Conservation (phyloP, 306 rosid genomes). For the Castanea mollissima region DNA sequence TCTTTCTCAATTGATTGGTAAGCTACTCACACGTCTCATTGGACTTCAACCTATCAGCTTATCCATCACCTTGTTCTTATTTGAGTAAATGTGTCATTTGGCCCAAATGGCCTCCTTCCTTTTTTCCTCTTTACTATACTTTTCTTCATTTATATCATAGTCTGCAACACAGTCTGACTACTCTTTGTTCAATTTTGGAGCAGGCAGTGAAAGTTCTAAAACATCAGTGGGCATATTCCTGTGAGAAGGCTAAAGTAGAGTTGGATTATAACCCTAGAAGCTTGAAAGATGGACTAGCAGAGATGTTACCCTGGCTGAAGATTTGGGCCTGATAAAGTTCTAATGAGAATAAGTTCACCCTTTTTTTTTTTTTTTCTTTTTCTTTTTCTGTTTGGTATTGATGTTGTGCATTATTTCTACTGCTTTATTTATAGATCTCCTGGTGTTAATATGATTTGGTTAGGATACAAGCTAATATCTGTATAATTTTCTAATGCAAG, state of each 20-base stretch:
- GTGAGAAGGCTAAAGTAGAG: slow-evolving; percentile 51
- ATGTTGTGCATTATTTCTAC: neutral
- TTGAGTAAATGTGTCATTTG: neutral
- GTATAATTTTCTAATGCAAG: too few species aligned
- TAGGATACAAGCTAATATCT: too few species aligned
- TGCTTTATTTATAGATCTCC: too few species aligned
- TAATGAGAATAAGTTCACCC: neutral
- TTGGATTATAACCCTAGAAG: slow-evolving; percentile 60
- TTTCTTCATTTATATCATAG: neutral
- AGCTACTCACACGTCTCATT: neutral
- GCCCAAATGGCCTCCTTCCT: neutral
- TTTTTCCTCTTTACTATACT: neutral
- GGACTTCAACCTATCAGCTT: neutral
- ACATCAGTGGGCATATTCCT: slow-evolving; percentile 78
- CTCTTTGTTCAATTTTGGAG: slow-evolving; percentile 26
- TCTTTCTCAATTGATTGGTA: neutral
- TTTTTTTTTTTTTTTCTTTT: neutral
- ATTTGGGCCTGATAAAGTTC: slow-evolving; percentile 54
- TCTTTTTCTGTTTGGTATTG: neutral
- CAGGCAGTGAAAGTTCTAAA: slow-evolving; percentile 72
- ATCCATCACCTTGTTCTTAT: neutral
- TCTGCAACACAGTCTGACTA: neutral
- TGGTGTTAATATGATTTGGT: too few species aligned
- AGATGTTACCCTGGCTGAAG: slow-evolving; percentile 78
- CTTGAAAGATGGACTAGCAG: slow-evolving; percentile 76